Conservation (phyloP, 371 early-diverging fungal genomes). For the Lichtheimia hyalospora region DNA sequence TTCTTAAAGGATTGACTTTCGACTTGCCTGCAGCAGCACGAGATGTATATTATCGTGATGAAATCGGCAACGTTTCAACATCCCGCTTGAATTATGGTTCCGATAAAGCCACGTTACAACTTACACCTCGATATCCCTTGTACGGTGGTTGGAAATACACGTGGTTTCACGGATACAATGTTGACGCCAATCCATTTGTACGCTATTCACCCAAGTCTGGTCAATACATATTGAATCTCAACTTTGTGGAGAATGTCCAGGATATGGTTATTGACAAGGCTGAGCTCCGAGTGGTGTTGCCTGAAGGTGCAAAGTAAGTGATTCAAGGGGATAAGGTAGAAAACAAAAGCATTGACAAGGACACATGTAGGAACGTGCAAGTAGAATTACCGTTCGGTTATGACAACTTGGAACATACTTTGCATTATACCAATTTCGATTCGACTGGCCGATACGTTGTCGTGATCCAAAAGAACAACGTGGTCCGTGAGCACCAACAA, state of each 20-base stretch:
- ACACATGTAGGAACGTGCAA: constrained; percentile 49
- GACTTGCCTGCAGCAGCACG: constrained; percentile 67
- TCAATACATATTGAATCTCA: constrained; percentile 66
- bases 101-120: constrained; percentile 58
- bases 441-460: constrained; percentile 68
- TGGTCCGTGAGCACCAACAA: constrained; percentile 59
- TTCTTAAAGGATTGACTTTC: constrained; percentile 53
- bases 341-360: neutral
- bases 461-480: constrained; percentile 61
- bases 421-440: constrained; percentile 72
- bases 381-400: constrained; percentile 56
- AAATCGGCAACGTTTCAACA: constrained; percentile 97
- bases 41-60: constrained; percentile 88
- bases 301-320: constrained; percentile 87
- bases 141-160: constrained; percentile 96
- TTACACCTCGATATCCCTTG: constrained; percentile 89
- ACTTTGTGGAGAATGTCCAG: constrained; percentile 67
- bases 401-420: constrained; percentile 37
- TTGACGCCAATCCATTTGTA: constrained; percentile 58
- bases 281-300: constrained; percentile 76
- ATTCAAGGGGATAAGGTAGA: constrained; percentile 15
- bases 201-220: constrained; percentile 45
- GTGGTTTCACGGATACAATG: constrained; percentile 91
- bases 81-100: constrained; percentile 64
- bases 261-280: constrained; percentile 67